Evolutionary conservation across 768 basidiomycete species (phyloP).

Genomic region (Pisolithus microcarpus): DNA sequence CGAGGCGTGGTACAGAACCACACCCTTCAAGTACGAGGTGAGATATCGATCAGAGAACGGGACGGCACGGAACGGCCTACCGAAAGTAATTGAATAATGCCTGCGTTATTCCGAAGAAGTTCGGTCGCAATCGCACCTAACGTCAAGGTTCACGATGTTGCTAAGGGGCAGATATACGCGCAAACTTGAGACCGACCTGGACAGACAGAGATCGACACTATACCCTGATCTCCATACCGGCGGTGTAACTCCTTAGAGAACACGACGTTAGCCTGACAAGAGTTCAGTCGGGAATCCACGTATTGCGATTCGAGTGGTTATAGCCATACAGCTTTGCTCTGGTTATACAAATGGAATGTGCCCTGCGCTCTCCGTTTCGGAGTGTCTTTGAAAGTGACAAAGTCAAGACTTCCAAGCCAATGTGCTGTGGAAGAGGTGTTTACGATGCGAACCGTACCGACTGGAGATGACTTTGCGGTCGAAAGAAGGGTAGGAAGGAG

Average conservation of each 20-base stretch:
- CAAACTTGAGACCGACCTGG: conserved; percentile 26
- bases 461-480: conserved; percentile 17
- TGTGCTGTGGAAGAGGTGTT: conserved; percentile 20
- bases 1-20: conserved; percentile 23
- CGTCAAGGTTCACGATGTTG: not conserved
- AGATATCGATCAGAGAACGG: not conserved
- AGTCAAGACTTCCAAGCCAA: conserved; percentile 20
- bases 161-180: no score
- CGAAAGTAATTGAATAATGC: not conserved
- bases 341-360: conserved; percentile 22
- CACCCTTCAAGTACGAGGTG: conserved; percentile 1
- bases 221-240: conserved; percentile 37
- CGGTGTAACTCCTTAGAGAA: conserved; percentile 37
- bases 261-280: conserved; percentile 35
- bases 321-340: conserved; percentile 27
- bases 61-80: conserved; percentile 5
- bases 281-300: not conserved
- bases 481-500: conserved; percentile 19
- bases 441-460: conserved; percentile 26
- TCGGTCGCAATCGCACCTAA: conserved; percentile 18
- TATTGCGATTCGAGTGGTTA: not conserved
- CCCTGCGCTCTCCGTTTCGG: conserved; percentile 26
- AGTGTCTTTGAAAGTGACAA: conserved; percentile 33
- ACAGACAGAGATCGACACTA: conserved; percentile 37
- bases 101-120: conserved; percentile 10